Conservation (phyloP, 2,329 filamentous ascomycete genomes). For the Neonectria sp. region DNA sequence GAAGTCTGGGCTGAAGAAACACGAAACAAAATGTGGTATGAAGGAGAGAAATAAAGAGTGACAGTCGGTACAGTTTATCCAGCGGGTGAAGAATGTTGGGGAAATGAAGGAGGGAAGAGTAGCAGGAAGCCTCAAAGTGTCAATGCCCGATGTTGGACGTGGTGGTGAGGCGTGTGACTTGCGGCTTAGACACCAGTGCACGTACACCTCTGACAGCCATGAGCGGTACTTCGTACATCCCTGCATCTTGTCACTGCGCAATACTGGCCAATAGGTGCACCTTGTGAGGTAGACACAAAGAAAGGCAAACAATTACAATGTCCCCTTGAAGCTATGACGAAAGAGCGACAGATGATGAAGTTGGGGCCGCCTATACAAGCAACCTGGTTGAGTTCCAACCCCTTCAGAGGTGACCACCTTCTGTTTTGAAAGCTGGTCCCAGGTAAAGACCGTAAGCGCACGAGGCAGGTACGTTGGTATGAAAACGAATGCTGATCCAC, state of each 20-base stretch:
- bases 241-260: conserved; percentile 21
- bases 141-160: conserved; percentile 3
- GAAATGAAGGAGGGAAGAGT: not conserved
- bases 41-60: not conserved
- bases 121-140: not conserved
- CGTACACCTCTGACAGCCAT: conserved; percentile 1
- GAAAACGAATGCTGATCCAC: not conserved
- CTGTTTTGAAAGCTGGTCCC: not conserved
- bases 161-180: conserved; percentile 15
- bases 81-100: not conserved
- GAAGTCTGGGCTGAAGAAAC: not conserved
- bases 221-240: conserved; percentile 13
- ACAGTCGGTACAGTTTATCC: not conserved
- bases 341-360: not conserved
- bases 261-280: not conserved
- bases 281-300: not conserved
- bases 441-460: no score
- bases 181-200: conserved; percentile 28
- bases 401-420: not conserved
- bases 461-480: no score
- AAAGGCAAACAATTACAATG: not conserved
- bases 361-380: not conserved
- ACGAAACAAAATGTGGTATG: not conserved
- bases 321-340: not conserved
- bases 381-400: not conserved